A percentile compares a stretch with the other conserved stretches of the same genome.
phyloP scores from a whole-genome alignment of 2,329 filamentous ascomycete species.

The Diaporthe sp. region DNA sequence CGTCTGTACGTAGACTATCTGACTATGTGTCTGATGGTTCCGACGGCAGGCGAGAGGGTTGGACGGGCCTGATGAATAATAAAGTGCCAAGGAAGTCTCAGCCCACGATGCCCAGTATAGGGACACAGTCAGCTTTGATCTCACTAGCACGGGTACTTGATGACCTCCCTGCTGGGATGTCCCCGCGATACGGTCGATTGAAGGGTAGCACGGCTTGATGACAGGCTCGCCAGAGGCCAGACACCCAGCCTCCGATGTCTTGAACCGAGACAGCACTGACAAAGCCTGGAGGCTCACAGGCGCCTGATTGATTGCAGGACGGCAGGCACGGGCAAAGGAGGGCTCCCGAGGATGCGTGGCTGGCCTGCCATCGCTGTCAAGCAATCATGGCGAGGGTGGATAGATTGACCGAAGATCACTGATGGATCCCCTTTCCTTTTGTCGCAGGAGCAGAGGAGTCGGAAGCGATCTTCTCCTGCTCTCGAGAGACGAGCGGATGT shows the following conservation, averaged over 20 bases:
- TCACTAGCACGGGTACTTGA: constrained; percentile 24
- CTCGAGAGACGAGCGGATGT: not conserved
- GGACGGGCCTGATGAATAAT: constrained; percentile 21
- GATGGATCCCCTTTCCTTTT: constrained; percentile 28
- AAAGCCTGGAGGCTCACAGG: constrained; percentile 16
- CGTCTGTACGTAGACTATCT: not conserved
- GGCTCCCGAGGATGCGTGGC: constrained; percentile 21
- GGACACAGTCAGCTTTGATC: constrained; percentile 28
- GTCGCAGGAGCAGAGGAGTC: constrained; percentile 9
- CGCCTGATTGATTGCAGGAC: constrained; percentile 17
- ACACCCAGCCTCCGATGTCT: constrained; percentile 31
- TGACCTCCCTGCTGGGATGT: constrained; percentile 27
- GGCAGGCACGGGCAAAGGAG: constrained; percentile 15
- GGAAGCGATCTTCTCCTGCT: constrained; percentile 5
- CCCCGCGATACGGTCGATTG: constrained; percentile 5
- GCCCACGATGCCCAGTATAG: constrained; percentile 26
- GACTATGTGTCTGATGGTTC: not conserved
- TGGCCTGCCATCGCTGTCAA: not conserved
- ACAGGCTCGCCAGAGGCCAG: constrained; percentile 34
- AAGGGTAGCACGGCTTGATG: constrained; percentile 24
- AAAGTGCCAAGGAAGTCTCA: constrained; percentile 3
- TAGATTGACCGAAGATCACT: constrained; percentile 27
- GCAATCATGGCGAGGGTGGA: constrained; percentile 5
- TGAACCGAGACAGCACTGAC: constrained; percentile 28
- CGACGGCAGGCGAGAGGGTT: not conserved